A percentile compares a stretch with the other conserved stretches of the same genome.
Conservation (phyloP, 495 filamentous ascomycete species). For the Halenospora varia region DNA sequence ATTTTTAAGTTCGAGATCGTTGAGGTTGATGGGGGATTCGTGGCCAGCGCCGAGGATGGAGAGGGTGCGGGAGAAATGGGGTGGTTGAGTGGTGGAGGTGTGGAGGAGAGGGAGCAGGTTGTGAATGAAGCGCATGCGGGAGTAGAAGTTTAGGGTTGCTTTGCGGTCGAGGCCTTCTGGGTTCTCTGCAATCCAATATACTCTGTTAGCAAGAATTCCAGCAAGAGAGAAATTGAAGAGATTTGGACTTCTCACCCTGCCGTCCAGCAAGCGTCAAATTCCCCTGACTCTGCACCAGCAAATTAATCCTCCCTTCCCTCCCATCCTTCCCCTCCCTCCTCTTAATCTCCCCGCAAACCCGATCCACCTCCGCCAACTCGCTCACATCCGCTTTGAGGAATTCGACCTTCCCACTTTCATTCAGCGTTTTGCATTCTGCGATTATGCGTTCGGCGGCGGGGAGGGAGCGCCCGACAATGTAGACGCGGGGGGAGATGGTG, state of each 20-base stretch:
- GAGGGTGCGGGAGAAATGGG: conserved; percentile 23
- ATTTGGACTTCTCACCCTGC: conserved; percentile 17
- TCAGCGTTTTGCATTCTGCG: conserved; percentile 25
- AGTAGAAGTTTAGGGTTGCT: conserved; percentile 29
- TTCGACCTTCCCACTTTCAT: conserved; percentile 25
- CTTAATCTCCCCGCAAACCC: conserved; percentile 26
- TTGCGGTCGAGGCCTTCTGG: conserved; percentile 28
- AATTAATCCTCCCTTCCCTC: conserved; percentile 24
- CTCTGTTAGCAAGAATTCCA: too few species aligned
- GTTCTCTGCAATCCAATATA: conserved; percentile 14
- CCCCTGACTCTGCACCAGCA: conserved; percentile 29
- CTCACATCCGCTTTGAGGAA: conserved; percentile 28
- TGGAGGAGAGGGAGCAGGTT: conserved; percentile 28
- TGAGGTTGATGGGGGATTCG: conserved; percentile 11
- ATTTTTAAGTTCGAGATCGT: conserved; percentile 18
- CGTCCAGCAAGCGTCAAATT: conserved; percentile 21
- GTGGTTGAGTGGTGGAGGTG: conserved; percentile 12
- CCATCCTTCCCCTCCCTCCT: conserved; percentile 21
- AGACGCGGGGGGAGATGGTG: conserved; percentile 30
- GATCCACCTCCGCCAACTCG: conserved; percentile 27
- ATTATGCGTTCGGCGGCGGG: conserved; percentile 33
- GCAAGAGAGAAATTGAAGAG: too few species aligned
- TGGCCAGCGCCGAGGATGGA: conserved; percentile 18
- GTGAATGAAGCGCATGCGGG: conserved; percentile 28
- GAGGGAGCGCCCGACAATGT: conserved; percentile 40